These are phyloP conservation scores for Boletus rubropictus DNA, from an alignment of 768 basidiomycete species.

Conservation along the genomic window DNA sequence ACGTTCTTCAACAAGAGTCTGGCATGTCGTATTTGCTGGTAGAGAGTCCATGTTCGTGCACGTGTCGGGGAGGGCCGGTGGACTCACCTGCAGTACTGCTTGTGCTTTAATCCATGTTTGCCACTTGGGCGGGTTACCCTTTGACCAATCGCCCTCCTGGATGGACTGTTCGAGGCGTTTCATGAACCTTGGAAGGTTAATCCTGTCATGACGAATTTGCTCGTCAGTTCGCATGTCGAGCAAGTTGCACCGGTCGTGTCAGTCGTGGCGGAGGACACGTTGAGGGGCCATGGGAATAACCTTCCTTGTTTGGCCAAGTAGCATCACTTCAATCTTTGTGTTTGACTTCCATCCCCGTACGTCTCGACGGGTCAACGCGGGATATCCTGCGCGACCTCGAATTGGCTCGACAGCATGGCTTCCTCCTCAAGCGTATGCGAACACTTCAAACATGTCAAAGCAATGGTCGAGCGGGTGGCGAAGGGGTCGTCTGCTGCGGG, in stretches of 20 bases:
- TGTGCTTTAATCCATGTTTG: constrained; percentile 52
- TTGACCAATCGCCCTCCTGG: constrained; percentile 32
- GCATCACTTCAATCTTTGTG: constrained; percentile 17
- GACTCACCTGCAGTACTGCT: constrained; percentile 49
- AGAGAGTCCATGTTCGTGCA: neutral
- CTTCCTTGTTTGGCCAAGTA: constrained; percentile 15
- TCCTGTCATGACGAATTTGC: constrained; percentile 49
- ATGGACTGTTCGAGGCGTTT: constrained; percentile 54
- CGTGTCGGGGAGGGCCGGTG: neutral
- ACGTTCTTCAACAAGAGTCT: constrained; percentile 52
- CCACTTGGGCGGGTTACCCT: constrained; percentile 20
- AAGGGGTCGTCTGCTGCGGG: constrained; percentile 35
- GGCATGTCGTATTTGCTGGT: constrained; percentile 50
- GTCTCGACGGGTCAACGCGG: neutral
- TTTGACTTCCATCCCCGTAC: constrained; percentile 1
- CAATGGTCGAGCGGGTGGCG: constrained; percentile 42
- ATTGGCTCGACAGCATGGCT: constrained; percentile 11
- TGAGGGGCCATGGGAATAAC: constrained; percentile 16
- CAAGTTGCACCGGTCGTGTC: constrained; percentile 3
- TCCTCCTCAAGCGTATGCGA: constrained; percentile 15
- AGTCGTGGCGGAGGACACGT: neutral
- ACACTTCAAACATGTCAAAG: constrained; percentile 19
- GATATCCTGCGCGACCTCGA: neutral
- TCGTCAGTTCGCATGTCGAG: constrained; percentile 28
- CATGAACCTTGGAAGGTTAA: constrained; percentile 61